Evolutionary conservation across 1,139 yeast species (phyloP), one percentile per base, ranked within the genome.

Genomic region (Pichiaceae sp.): DNA sequence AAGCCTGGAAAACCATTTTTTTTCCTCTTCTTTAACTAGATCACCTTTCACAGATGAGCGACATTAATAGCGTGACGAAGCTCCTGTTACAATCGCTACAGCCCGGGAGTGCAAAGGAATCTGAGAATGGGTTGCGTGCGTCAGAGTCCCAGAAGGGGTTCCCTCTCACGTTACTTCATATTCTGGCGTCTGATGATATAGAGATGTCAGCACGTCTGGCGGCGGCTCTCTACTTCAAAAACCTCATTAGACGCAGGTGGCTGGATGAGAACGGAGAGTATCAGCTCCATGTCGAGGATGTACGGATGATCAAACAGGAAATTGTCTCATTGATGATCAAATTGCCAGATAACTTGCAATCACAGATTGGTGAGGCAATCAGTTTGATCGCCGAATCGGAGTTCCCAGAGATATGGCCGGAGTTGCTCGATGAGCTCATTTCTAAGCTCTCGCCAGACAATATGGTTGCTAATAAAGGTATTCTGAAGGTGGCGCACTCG

Each of bases 301-400:
- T 83, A 1, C 64, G 60, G 9, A 64, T 78, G 39, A 73, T 93
- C 50, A 91, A 91, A 55, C 44, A 62, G 7, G 91, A 87, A 52
- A 84, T 91, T 46, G 72, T 93, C 39, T 77, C 78, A 17, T 63
- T 87, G 41, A 87, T 93, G 97, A 80, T 87, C 43, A 60, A 74
- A 30, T 66, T 89, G 38, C 96, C 96, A 12, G 65, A 62, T 42
- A 64, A 70, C 40, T 64, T 91, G 41, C 96, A 91, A 56, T 68
- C 80, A 16, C 99, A 93, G 62, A 72, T 93, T 38, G 98, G 97
- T 39, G 98, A 93, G 57, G 79, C 96, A 3, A 80, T 91, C 39
- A 78, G 95, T 17, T 68, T 85, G 38, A 91, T 93, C 53, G 98
- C 99, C 3, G 96, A 89, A 54, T 78, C 87, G 42, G 99, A 93